phyloP scores from a whole-genome alignment of 2,329 filamentous ascomycete species.

The Passalora sequoiae region DNA sequence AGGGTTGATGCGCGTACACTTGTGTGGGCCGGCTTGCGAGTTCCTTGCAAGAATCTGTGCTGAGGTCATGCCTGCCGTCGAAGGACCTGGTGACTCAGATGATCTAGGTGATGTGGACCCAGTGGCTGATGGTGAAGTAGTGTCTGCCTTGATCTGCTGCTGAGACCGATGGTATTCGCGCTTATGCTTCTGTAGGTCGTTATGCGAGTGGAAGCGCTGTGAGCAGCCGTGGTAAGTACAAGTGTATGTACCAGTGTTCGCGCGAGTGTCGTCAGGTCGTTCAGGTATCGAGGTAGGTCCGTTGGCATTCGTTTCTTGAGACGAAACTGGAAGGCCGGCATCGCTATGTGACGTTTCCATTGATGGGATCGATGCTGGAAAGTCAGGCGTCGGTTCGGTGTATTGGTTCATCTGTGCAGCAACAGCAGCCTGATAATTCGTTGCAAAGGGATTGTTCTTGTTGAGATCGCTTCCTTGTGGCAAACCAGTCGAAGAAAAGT shows the following conservation, averaged over 20 bases:
- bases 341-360: conserved; percentile 60
- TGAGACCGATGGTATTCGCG: conserved; percentile 80
- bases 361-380: conserved; percentile 55
- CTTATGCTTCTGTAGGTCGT: conserved; percentile 89
- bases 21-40: conserved; percentile 87
- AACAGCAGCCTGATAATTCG: conserved; percentile 28
- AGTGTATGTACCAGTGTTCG: conserved; percentile 85
- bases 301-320: conserved; percentile 36
- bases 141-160: conserved; percentile 38
- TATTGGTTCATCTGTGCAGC: conserved; percentile 26
- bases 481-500: conserved; percentile 31
- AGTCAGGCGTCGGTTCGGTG: conserved; percentile 48
- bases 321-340: conserved; percentile 41
- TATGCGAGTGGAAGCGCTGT: conserved; percentile 79
- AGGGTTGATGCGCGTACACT: conserved; percentile 87
- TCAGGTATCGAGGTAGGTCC: conserved; percentile 28
- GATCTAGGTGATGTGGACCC: conserved; percentile 29
- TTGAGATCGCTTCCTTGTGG: conserved; percentile 22
- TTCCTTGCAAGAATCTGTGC: conserved; percentile 59
- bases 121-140: conserved; percentile 35
- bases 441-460: conserved; percentile 21
- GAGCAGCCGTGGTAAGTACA: conserved; percentile 93
- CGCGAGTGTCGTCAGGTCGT: conserved; percentile 60
- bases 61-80: conserved; percentile 45
- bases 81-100: conserved; percentile 29